Evolutionary conservation across 495 filamentous ascomycete species (phyloP).

Genomic region (Talaromyces ruber): DNA sequence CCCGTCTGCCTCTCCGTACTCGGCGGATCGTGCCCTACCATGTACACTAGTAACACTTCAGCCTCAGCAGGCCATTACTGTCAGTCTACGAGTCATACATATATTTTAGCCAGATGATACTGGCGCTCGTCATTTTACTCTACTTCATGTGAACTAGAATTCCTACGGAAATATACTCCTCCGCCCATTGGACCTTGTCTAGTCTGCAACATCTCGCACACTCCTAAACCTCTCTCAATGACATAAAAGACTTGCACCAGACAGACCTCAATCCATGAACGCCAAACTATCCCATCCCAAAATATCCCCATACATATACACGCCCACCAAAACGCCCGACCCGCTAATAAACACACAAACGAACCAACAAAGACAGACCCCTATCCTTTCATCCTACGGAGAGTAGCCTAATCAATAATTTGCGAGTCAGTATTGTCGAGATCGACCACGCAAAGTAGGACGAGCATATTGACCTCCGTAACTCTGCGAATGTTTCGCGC

Average conservation of each 20-base stretch:
- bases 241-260: background rate
- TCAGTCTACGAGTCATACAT: background rate
- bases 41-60: background rate
- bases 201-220: background rate
- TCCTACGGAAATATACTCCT: background rate
- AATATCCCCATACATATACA: background rate
- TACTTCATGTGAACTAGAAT: background rate
- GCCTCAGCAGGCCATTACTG: background rate
- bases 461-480: constrained; percentile 46
- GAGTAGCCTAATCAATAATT: constrained; percentile 43
- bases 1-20: background rate
- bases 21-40: background rate
- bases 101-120: background rate
- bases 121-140: background rate
- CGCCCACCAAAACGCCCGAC: background rate
- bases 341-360: background rate
- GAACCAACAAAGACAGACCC: background rate
- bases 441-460: background rate
- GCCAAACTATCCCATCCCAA: background rate
- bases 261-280: background rate
- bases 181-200: background rate
- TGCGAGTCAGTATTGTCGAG: background rate
- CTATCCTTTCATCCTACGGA: constrained; percentile 74
- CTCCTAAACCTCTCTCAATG: background rate
- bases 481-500: constrained; percentile 69